Percentiles rank a stretch among this genome's conserved stretches.
Conservation (phyloP, 352 stramenopile species). For the Pythium phragmitis region DNA sequence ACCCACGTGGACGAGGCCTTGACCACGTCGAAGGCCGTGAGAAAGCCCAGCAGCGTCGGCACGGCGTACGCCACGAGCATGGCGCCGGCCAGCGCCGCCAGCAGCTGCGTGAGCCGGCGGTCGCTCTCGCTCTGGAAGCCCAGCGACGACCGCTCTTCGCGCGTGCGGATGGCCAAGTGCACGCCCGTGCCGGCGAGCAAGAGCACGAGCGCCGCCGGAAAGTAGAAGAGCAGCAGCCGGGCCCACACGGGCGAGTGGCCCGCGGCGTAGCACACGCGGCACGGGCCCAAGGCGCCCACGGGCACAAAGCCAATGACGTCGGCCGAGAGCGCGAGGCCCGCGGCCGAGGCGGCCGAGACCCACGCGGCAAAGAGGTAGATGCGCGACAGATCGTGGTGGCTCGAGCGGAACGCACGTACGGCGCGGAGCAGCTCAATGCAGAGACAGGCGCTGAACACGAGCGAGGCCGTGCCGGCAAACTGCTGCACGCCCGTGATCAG, state of each 20-base stretch:
- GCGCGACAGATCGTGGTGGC: conserved; percentile 53
- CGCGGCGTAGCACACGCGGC: conserved; percentile 31
- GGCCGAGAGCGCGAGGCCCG: conserved; percentile 49
- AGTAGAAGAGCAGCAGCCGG: conserved; percentile 36
- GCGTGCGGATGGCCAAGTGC: conserved; percentile 25
- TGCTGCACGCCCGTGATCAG: conserved; percentile 60
- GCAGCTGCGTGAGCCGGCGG: conserved; percentile 22
- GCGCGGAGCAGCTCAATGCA: conserved; percentile 66
- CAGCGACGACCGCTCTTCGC: conserved; percentile 23
- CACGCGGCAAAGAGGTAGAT: conserved; percentile 63
- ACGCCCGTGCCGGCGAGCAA: conserved; percentile 24
- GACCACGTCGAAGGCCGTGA: conserved; percentile 23
- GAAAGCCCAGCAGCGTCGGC: conserved; percentile 23
- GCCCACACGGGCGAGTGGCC: conserved; percentile 30
- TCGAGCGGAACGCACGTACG: conserved; percentile 50
- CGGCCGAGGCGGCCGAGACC: conserved; percentile 37
- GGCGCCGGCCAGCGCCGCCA: conserved; percentile 3
- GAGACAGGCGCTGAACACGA: conserved; percentile 56
- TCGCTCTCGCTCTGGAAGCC: conserved; percentile 32
- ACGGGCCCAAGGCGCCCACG: conserved; percentile 49
- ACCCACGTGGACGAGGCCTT: conserved; percentile 22
- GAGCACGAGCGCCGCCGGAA: conserved; percentile 29
- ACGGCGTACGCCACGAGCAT: conserved; percentile 24
- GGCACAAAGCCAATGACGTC: conserved; percentile 71
- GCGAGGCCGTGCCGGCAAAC: conserved; percentile 60